These are phyloP conservation scores for Schwanniomyces occidentalis DNA, from an alignment of 805 yeast genomes.

Conservation along the genomic window DNA sequence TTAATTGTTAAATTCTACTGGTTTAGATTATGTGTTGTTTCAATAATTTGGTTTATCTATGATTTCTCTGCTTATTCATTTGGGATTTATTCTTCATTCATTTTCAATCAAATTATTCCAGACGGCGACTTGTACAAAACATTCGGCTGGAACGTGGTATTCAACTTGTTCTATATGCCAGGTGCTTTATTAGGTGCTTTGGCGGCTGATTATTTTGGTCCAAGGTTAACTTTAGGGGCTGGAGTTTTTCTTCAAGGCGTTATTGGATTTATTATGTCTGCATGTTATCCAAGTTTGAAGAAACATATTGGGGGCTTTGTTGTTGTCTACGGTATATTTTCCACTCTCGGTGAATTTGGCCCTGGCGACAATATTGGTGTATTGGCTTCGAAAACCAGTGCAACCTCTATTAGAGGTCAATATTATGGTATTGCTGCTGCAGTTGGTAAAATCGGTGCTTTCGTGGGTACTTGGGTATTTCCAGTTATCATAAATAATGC, in stretches of 20 bases:
- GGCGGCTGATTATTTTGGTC: conserved; percentile 87
- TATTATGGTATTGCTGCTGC: conserved; percentile 93
- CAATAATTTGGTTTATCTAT: conserved; percentile 87
- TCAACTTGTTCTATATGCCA: conserved; percentile 85
- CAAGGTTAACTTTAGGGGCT: conserved; percentile 68
- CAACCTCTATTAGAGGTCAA: conserved; percentile 87
- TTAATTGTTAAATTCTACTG: conserved; percentile 77
- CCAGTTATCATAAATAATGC: conserved; percentile 63
- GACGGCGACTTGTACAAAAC: conserved; percentile 65
- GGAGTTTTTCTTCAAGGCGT: conserved; percentile 77
- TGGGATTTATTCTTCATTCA: conserved; percentile 77
- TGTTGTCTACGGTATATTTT: conserved; percentile 85
- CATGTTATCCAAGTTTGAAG: conserved; percentile 54
- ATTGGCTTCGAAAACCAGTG: conserved; percentile 80
- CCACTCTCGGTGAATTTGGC: conserved; percentile 88
- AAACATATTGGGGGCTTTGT: conserved; percentile 74
- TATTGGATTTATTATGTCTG: conserved; percentile 84
- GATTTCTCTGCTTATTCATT: conserved; percentile 88
- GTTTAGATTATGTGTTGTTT: conserved; percentile 69
- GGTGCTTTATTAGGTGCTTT: conserved; percentile 89
- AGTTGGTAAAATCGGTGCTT: conserved; percentile 88
- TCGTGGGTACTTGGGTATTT: conserved; percentile 86
- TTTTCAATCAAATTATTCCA: conserved; percentile 59
- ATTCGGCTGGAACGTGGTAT: conserved; percentile 91
- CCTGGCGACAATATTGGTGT: conserved; percentile 93